Evolutionary conservation across 306 rosid species (phyloP), one percentile per base, ranked within the genome.

Genomic region (Begonia peltatifolia): DNA sequence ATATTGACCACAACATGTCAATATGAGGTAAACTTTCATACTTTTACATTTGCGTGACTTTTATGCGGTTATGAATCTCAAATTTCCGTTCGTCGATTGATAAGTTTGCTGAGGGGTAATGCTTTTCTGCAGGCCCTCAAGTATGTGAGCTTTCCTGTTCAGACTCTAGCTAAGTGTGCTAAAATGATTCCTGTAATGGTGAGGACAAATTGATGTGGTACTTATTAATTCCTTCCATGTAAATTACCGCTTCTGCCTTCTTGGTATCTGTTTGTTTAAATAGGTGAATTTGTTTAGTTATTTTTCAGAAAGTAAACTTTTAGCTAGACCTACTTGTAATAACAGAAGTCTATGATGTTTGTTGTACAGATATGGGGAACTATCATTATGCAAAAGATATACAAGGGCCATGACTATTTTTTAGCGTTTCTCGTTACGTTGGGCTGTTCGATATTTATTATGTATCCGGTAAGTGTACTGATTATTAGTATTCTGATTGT

Each of bases 181-280:
- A 77, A 79, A 79, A 90, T 90, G 99, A 90, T 90, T 53, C 99
- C 99, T 41, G 99, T 90, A 53, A 90, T 90, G 99, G 99, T 90
- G 69, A 63, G 95, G 63, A 30, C 44, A 18, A 54, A 13, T 50
- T 44, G 50, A 43, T 38, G 13, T 8, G 7, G 47, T 30, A 17
- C 9, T 52, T 63, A 2, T 15, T 52, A 36, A 48, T 46, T 35
- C 61, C 54, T 54, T 41, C 22, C 61, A 44, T 67, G 41, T 23
- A 5, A 23, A 17, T 50, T 18, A 14, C 47, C 54, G 51, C 44
- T 16, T 38, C 46, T 51, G 6, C 41, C 22, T 58, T 59, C 55
- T 44, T 6, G 5, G 1, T n/a, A 44, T 44, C 14, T 43, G 44
- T 61, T 47, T 64, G 55, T 23, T 23, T 23, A 23, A 23, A 23